Conservation (phyloP, 768 basidiomycete species). For the Pholiota molesta region DNA sequence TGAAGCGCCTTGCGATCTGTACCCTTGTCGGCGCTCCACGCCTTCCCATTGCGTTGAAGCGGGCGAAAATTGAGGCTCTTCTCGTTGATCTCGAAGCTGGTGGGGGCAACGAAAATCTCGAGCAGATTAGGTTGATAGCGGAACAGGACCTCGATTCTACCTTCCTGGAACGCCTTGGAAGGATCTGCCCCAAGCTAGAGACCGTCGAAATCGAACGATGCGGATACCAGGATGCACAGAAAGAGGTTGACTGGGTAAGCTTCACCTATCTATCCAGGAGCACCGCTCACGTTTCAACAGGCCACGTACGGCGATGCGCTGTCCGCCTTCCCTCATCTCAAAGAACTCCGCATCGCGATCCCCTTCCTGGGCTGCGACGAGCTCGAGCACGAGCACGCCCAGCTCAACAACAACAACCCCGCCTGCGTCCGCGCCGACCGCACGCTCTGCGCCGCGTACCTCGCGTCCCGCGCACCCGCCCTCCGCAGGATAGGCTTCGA, state of each 20-base stretch:
- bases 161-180: constrained; percentile 33
- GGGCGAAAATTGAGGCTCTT: constrained; percentile 34
- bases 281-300: constrained; percentile 20
- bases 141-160: constrained; percentile 40
- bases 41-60: constrained; percentile 37
- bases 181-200: constrained; percentile 38
- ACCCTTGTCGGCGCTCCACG: constrained; percentile 41
- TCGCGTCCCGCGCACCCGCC: constrained; percentile 33
- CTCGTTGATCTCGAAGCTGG: constrained; percentile 32
- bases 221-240: constrained; percentile 43
- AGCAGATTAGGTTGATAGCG: constrained; percentile 39
- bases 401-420: background rate
- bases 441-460: constrained; percentile 35
- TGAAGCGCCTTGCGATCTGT: constrained; percentile 37
- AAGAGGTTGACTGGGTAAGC: constrained; percentile 42
- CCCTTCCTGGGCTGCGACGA: constrained; percentile 42
- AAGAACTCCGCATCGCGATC: constrained; percentile 37
- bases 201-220: constrained; percentile 44
- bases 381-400: constrained; percentile 31
- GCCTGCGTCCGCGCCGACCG: constrained; percentile 33
- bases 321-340: constrained; percentile 24
- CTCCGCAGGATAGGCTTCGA: constrained; percentile 41
- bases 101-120: constrained; percentile 24
- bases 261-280: background rate
- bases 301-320: constrained; percentile 37